Conservation (phyloP, 2,329 filamentous ascomycete species). For the Penicillium sp. region DNA sequence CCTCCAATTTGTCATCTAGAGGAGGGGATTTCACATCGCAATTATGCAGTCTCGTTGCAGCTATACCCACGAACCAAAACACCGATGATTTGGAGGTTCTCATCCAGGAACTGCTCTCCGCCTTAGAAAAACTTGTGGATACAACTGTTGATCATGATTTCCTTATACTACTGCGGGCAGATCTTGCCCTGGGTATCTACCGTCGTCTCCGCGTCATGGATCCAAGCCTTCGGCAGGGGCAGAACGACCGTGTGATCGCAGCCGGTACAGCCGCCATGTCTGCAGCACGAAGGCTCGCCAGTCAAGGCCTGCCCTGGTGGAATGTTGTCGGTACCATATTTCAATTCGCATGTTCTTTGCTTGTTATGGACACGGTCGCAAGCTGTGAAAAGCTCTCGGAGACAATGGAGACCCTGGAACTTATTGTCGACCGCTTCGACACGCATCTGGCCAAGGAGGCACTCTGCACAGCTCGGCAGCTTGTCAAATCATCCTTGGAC, state of each 20-base stretch:
- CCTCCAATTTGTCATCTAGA: background rate
- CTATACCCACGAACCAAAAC: slow-evolving; percentile 6
- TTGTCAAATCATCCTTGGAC: slow-evolving; percentile 13
- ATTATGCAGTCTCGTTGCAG: slow-evolving; percentile 15
- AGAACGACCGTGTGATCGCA: slow-evolving; percentile 37
- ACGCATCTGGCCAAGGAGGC: slow-evolving; percentile 20
- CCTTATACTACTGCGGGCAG: slow-evolving; percentile 29
- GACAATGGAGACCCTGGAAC: slow-evolving; percentile 39
- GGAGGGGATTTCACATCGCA: slow-evolving; percentile 19
- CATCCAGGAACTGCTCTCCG: slow-evolving; percentile 5
- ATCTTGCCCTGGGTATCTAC: slow-evolving; percentile 38
- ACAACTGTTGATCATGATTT: slow-evolving; percentile 30
- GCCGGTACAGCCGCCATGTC: slow-evolving; percentile 35
- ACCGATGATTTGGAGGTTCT: background rate
- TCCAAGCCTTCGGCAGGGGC: slow-evolving; percentile 36
- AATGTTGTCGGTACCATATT: slow-evolving; percentile 44
- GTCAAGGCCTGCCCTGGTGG: slow-evolving; percentile 44
- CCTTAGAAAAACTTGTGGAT: slow-evolving; percentile 13
- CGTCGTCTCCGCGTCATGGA: slow-evolving; percentile 43
- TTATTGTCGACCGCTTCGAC: slow-evolving; percentile 37
- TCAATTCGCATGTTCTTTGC: slow-evolving; percentile 44
- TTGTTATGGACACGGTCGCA: slow-evolving; percentile 42
- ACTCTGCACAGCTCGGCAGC: slow-evolving; percentile 12
- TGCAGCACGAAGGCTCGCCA: slow-evolving; percentile 36
- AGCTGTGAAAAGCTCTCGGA: slow-evolving; percentile 36